phyloP scores from a whole-genome alignment of 306 rosid species.

The Glycine soja region DNA sequence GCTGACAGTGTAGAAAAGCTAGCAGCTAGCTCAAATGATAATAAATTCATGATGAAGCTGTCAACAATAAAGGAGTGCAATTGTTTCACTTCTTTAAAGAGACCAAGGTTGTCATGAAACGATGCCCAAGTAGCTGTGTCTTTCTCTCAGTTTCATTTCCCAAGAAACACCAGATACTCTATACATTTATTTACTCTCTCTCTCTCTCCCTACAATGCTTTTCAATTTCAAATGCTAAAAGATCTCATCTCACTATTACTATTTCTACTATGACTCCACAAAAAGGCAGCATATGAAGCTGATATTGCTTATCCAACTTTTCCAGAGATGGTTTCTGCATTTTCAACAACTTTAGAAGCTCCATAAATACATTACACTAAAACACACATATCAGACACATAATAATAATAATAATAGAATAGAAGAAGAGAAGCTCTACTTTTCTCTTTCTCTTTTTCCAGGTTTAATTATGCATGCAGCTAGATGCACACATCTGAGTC shows the following conservation, averaged over 20 bases:
- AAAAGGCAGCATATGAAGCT: conserved; percentile 45
- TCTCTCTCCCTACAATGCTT: conserved; percentile 42
- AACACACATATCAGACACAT: conserved; percentile 33
- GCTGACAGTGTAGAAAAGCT: neutral
- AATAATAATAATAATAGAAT: neutral
- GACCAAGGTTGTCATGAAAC: conserved; percentile 51
- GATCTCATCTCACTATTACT: conserved; percentile 40
- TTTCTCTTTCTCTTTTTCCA: conserved; percentile 38
- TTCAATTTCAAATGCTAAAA: conserved; percentile 56
- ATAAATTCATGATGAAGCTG: conserved; percentile 52
- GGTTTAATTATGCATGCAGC: conserved; percentile 49
- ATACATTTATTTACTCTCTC: conserved; percentile 46
- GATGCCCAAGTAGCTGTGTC: conserved; percentile 38
- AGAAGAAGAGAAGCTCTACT: conserved; percentile 25
- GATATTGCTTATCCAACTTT: conserved; percentile 53
- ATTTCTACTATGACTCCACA: conserved; percentile 44
- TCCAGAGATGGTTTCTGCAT: conserved; percentile 49
- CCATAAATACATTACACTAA: conserved; percentile 59
- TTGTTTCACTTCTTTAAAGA: conserved; percentile 56
- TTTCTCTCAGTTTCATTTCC: conserved; percentile 71
- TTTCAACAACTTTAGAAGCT: conserved; percentile 65
- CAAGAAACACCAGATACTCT: conserved; percentile 64
- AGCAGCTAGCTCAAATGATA: conserved; percentile 39
- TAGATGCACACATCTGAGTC: conserved; percentile 34
- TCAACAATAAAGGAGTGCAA: conserved; percentile 41